phyloP scores from a whole-genome alignment of 345 rosid genomes.

The Hevea brasiliensis region DNA sequence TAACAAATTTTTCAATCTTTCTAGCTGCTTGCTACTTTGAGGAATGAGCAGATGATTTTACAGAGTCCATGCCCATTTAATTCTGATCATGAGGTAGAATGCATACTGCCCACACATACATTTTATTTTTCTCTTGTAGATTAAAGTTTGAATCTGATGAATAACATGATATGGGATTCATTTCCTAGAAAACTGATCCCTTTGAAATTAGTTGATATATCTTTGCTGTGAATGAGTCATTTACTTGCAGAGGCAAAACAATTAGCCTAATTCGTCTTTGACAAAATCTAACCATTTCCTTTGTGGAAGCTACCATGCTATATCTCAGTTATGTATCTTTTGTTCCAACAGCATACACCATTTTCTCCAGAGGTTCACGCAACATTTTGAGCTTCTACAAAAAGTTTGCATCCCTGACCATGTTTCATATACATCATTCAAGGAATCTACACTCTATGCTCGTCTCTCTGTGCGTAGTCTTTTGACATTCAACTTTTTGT shows the following conservation, averaged over 20 bases:
- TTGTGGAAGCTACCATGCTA: neutral
- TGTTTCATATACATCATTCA: conserved; percentile 62
- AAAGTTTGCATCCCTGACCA: conserved; percentile 87
- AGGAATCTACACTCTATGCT: conserved; percentile 67
- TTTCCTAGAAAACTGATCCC: neutral
- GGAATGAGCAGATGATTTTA: conserved; percentile 61
- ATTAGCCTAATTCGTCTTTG: neutral
- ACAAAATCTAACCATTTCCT: neutral
- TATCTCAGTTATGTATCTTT: neutral
- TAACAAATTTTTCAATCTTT: conserved; percentile 11
- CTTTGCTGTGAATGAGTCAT: no score
- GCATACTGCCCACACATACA: neutral
- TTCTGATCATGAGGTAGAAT: conserved; percentile 72
- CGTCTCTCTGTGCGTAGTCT: conserved; percentile 68
- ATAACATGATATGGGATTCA: neutral
- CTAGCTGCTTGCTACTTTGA: conserved; percentile 87
- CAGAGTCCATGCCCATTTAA: conserved; percentile 72
- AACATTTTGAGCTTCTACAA: conserved; percentile 94
- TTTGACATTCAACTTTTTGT: neutral
- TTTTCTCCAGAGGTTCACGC: conserved; percentile 68
- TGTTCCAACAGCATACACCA: conserved; percentile 9
- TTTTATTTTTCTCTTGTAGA: neutral
- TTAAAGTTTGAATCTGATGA: neutral
- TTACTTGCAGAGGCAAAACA: neutral
- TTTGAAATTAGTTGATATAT: neutral